Evolutionary conservation across 1,284 basidiomycete species (phyloP).

Genomic region (Phylloboletellus chloephorus): DNA sequence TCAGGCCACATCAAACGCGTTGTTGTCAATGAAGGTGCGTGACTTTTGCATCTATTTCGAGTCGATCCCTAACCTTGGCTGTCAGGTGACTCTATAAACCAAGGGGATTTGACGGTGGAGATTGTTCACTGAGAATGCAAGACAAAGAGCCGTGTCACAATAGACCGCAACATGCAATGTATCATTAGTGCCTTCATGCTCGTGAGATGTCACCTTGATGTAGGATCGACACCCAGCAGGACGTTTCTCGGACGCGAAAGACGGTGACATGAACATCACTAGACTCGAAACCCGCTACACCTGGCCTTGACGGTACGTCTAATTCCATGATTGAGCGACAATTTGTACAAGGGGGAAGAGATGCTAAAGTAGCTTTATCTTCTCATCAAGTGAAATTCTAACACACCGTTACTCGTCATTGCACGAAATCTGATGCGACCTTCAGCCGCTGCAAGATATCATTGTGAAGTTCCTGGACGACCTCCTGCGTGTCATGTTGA

Average conservation of each 20-base stretch:
- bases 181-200: slow-evolving; percentile 16
- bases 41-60: slow-evolving; percentile 3
- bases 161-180: slow-evolving; percentile 20
- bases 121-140: slow-evolving; percentile 58
- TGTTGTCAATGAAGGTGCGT: slow-evolving; percentile 73
- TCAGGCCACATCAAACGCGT: slow-evolving; percentile 94
- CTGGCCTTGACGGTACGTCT: slow-evolving; percentile 6
- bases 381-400: slow-evolving; percentile 24
- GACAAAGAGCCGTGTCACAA: slow-evolving; percentile 8
- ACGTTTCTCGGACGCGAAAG: background rate
- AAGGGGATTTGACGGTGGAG: slow-evolving; percentile 83
- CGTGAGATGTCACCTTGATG: slow-evolving; percentile 5
- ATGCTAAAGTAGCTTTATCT: slow-evolving; percentile 7
- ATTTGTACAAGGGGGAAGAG: slow-evolving; percentile 20
- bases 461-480: slow-evolving; percentile 45
- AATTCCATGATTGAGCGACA: slow-evolving; percentile 12
- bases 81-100: slow-evolving; percentile 80
- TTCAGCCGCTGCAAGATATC: slow-evolving; percentile 39
- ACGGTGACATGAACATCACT: slow-evolving; percentile 1
- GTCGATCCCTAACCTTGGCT: slow-evolving; percentile 9
- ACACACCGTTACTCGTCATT: slow-evolving; percentile 17
- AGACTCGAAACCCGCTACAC: too few relatives aligned
- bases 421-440: slow-evolving; percentile 21
- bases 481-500: slow-evolving; percentile 34
- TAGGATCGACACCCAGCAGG: slow-evolving; percentile 4